These are phyloP conservation scores for Neurospora cerealis DNA, from an alignment of 495 filamentous ascomycete species.

Conservation along the genomic window DNA sequence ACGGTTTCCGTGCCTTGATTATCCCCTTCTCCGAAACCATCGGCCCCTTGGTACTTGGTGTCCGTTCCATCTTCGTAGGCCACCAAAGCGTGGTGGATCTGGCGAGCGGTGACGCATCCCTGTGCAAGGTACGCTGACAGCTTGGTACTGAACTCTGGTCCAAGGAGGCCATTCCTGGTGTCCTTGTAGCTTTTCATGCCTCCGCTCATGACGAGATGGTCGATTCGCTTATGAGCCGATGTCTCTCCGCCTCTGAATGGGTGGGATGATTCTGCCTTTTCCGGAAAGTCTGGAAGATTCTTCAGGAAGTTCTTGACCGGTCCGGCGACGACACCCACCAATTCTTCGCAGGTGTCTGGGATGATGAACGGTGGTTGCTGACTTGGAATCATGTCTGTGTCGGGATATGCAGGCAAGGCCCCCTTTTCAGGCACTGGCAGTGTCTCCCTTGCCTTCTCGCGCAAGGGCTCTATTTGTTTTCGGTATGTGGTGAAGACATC, in stretches of 20 bases:
- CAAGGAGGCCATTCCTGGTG: constrained; percentile 58
- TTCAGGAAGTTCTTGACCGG: constrained; percentile 36
- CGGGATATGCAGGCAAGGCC: constrained; percentile 44
- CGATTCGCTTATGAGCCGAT: constrained; percentile 41
- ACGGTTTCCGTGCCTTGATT: constrained; percentile 57
- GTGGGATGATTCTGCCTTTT: constrained; percentile 43
- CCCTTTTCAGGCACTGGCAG: constrained; percentile 33
- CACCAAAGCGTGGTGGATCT: constrained; percentile 51
- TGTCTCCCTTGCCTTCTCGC: constrained; percentile 41
- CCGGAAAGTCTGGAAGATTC: constrained; percentile 33
- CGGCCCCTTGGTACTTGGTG: constrained; percentile 15
- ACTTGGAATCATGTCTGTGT: constrained; percentile 32
- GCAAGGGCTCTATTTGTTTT: constrained; percentile 55
- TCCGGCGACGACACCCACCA: constrained; percentile 39
- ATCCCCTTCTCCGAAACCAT: constrained; percentile 53
- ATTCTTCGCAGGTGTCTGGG: constrained; percentile 38
- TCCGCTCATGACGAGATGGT: constrained; percentile 49
- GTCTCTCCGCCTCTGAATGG: constrained; percentile 60
- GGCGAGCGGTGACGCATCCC: constrained; percentile 56
- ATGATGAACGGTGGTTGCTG: constrained; percentile 51
- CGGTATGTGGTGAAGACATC: constrained; percentile 61
- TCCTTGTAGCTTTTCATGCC: constrained; percentile 49
- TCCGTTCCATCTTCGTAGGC: constrained; percentile 53
- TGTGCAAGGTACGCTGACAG: constrained; percentile 58
- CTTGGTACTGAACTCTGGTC: constrained; percentile 59